Base-by-base conservation (phyloP, 1,284 basidiomycete species). In the Cutaneotrichosporon sp. region DNA sequence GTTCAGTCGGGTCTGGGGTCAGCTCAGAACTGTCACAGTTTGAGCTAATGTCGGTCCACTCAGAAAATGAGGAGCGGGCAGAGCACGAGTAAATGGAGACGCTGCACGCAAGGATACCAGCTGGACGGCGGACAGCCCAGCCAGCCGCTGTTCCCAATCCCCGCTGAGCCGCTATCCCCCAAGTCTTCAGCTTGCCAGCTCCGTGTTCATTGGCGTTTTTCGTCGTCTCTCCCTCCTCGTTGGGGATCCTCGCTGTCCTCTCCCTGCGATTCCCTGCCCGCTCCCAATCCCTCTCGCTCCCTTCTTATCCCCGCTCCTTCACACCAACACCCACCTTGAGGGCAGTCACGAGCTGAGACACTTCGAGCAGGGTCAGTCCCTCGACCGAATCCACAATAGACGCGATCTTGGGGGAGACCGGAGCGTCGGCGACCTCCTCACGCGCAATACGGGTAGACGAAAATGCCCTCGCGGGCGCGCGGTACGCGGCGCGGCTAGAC, bases 311-410 rank as follows among this genome's bases (percentile, higher is more conserved):
- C 34, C n/a, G 20, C 34, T 22, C 31, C 4, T 3, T 17, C 1
- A 9, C 19, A 17, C 19, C 35, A 31, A 52, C 75, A 70, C 75
- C 37, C 54, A 88, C 93, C 83, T 98, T 98, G 67, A 99, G 81
- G 38, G 86, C 78, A 8, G 87, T 78, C 34, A 98, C 93, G 52
- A 99, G 82, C 78, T 98, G 93, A n/a, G 96, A 87, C 6, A 96
- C 96, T 76, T 98, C 94, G 55, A 99, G 79, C 46, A 98, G 80
- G 19, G 91, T 93, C 60, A 98, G 76, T 32, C 81, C 79, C 24
- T 93, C 90, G 63, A 99, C 97, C 74, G 90, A 86, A 73, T 98
- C 90, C 24, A 98, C 96, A 64, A 99, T 87, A 52, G 82, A 82
- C 51, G 77, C 79, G 61, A 99, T 82, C 70, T 83, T 86, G 22